Conservation (phyloP, 495 filamentous ascomycete genomes). For the Penicillium waksmanii region DNA sequence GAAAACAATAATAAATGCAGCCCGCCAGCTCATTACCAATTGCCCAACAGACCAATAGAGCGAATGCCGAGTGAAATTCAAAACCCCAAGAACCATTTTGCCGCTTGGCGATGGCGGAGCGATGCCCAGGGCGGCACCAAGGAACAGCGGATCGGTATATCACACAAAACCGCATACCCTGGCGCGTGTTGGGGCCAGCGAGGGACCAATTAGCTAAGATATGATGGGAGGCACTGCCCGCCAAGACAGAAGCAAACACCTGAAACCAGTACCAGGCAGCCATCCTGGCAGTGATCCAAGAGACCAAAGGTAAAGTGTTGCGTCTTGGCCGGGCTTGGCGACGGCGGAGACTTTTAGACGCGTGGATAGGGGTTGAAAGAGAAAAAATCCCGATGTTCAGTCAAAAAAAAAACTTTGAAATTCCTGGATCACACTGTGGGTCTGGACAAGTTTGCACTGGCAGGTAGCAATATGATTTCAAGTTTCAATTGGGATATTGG, state of each 20-base stretch:
- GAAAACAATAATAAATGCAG: background rate
- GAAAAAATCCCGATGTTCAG: background rate
- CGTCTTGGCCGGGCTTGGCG: conserved; percentile 20
- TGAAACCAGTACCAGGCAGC: conserved; percentile 5
- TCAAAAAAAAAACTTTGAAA: background rate
- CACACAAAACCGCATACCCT: background rate
- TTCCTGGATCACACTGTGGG: background rate
- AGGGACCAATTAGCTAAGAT: background rate
- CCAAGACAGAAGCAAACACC: background rate
- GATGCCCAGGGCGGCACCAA: conserved; percentile 7
- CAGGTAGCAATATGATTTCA: too few relatives aligned
- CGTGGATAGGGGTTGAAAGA: background rate
- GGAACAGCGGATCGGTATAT: background rate
- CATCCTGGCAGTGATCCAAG: conserved; percentile 2
- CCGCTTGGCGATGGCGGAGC: conserved; percentile 10
- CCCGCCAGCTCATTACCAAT: background rate
- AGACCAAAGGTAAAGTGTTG: conserved; percentile 10
- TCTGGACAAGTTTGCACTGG: too few relatives aligned
- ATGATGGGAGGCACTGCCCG: background rate
- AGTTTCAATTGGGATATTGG: too few relatives aligned
- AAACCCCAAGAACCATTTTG: conserved; percentile 6
- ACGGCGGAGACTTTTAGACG: background rate
- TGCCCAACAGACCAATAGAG: background rate
- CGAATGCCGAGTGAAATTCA: background rate
- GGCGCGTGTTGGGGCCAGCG: background rate